phyloP scores from a whole-genome alignment of 371 early-diverging fungal species.

The Mucor circinelloides region DNA sequence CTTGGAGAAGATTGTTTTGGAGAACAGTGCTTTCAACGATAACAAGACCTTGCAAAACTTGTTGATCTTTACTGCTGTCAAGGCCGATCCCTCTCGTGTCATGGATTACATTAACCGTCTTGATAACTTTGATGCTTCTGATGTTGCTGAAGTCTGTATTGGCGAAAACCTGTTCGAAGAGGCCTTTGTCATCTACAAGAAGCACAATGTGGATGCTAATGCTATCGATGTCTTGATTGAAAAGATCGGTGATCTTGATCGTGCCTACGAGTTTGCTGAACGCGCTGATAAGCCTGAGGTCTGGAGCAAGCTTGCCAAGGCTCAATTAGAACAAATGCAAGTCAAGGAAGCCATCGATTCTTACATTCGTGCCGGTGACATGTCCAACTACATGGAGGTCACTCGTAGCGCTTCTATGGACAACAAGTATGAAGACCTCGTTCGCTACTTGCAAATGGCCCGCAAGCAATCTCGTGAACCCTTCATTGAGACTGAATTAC shows the following conservation, averaged over 20 bases:
- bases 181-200: constrained; percentile 94
- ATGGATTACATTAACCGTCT: constrained; percentile 94
- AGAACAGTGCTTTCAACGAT: constrained; percentile 89
- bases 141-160: constrained; percentile 95
- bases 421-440: constrained; percentile 90
- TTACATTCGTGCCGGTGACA: constrained; percentile 94
- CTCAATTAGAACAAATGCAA: constrained; percentile 87
- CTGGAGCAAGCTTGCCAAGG: constrained; percentile 94
- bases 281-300: constrained; percentile 85
- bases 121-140: constrained; percentile 93
- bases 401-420: constrained; percentile 78
- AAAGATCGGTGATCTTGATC: constrained; percentile 89
- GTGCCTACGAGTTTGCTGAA: constrained; percentile 96
- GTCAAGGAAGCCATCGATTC: constrained; percentile 96
- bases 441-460: constrained; percentile 92
- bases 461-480: constrained; percentile 93
- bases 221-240: constrained; percentile 92
- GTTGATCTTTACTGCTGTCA: constrained; percentile 96
- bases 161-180: constrained; percentile 90
- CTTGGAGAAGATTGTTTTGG: constrained; percentile 94
- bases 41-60: constrained; percentile 97
- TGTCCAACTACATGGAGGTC: constrained; percentile 88
- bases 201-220: constrained; percentile 82
- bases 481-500: constrained; percentile 88
- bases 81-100: constrained; percentile 89